phyloP scores from a whole-genome alignment of 2,329 filamentous ascomycete genomes.

The Aschersonia sp. region DNA sequence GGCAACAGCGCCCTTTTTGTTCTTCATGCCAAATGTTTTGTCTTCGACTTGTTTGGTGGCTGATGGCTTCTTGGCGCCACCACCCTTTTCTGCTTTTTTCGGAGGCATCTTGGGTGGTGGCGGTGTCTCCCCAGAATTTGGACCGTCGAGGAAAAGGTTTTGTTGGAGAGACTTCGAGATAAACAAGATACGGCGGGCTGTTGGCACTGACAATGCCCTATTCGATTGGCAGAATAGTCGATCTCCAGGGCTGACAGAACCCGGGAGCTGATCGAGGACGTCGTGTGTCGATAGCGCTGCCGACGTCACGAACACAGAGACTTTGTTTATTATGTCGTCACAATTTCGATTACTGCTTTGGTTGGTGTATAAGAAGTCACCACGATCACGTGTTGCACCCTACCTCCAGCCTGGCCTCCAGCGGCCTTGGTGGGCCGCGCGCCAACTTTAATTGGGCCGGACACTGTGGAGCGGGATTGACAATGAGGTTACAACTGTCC shows the following conservation, averaged over 20 bases:
- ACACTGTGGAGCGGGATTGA: not conserved
- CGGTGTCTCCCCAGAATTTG: conserved; percentile 5
- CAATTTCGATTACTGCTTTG: conserved; percentile 6
- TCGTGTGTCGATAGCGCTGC: not conserved
- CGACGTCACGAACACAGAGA: conserved; percentile 6
- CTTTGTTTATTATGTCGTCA: conserved; percentile 3
- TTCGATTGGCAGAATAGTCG: not conserved
- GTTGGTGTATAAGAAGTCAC: conserved; percentile 12
- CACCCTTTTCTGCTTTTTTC: conserved; percentile 44
- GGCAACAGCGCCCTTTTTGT: conserved; percentile 88
- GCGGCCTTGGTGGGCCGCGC: not conserved
- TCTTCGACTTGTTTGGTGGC: conserved; percentile 63
- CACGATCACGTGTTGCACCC: conserved; percentile 10
- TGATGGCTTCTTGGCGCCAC: conserved; percentile 39
- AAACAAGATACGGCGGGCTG: too few species aligned
- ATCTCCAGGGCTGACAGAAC: too few species aligned
- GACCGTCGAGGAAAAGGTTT: not conserved
- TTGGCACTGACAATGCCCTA: too few species aligned
- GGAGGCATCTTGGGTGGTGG: conserved; percentile 51
- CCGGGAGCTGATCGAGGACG: not conserved
- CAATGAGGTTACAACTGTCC: conserved; percentile 9
- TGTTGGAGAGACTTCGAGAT: not conserved
- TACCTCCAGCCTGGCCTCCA: not conserved
- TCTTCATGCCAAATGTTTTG: conserved; percentile 99
- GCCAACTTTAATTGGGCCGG: not conserved